Evolutionary conservation across 768 basidiomycete species (phyloP), one percentile per base, ranked within the genome.

Genomic region (Trametes gibbosa): DNA sequence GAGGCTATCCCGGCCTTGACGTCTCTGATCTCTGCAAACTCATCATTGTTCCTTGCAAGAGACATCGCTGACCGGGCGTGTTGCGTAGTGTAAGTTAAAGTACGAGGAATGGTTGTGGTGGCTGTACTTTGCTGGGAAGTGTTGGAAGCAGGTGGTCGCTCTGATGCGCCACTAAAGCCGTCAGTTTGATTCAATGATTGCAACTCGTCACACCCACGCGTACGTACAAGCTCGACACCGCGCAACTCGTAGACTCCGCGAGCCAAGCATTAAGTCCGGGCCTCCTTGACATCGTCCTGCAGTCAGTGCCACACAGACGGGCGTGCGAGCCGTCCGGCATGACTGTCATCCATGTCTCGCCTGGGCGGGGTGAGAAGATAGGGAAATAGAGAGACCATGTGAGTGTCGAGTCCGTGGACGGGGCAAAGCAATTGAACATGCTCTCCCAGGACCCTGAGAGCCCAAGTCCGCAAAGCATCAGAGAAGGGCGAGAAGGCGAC

Each of bases 361-460:
- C 16, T 5, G 35, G 24, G 46, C 29, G 45, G 43, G 21, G 43
- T 45, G 43, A 25, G 47, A 56, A 49, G 55, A 42, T 41, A 23
- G 55, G 46, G 47, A 23, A n/a, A 49, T 56, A 19, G 47, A 41
- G 29, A 6, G 55, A 32, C 27, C 47, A 29, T 49, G 25, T 43
- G 55, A 40, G 47, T 24, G 37, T 21, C 41, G 50, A 21, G 34
- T 13, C 21, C 12, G 2, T 6, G 43, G 1, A 25, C 14, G 17
- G 19, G 37, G 32, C 32, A 39, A 13, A 50, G 34, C n/a, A 21
- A 24, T 17, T n/a, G 2, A 34, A 19, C 47, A 25, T 27, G 37
- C 24, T 41, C 55, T 56, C 55, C 47, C 55, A 56, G 37, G 55
- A 41, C 27, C 55, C 17, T 56, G 55, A 37, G 55, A 56, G 46